Base-by-base conservation (phyloP, 306 rosid genomes). In the Lathyrus tuberosus region DNA sequence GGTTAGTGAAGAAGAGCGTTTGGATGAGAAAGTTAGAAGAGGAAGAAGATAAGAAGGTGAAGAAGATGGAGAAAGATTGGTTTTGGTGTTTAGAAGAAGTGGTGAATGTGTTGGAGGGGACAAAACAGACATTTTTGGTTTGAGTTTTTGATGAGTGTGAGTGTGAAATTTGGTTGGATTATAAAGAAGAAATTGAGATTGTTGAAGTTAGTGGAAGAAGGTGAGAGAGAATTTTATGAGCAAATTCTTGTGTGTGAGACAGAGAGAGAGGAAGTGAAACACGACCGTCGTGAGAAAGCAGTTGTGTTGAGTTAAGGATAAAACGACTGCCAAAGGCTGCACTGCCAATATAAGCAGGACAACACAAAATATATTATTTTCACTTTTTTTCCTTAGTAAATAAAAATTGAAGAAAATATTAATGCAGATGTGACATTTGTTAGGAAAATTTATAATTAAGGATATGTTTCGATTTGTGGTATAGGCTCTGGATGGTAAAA, bases 101-200 rank as follows among this genome's bases (percentile, higher is more conserved):
- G 83, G 83, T 13, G 83, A 82, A 5, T 82, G 72, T 73, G 75
- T 64, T 41, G 58, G 67, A 41, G 74, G 77, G 0, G 71, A 72
- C 4, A 76, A 72, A 75, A 68, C 44, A 60, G 64, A 54, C 86
- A 82, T 82, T 46, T 46, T 48, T 15, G 4, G 22, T 48, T 16
- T 48, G 40, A 35, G 7, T 35, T 24, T 20, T 35, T 35, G 10
- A 35, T 48, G 51, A 5, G 15, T 43, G 13, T 47, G 64, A 28
- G 49, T 10, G 33, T 18, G 42, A 59, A 59, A 8, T 33, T 16
- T 62, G 54, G 40, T 9, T 17, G 49, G 10, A 17, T 4, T 22
- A 31, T 37, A 3, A 24, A 37, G 40, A 8, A 12, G 12, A 48
- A 46, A 44, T 0, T 64, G 74, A 67, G 8, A 31, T 8, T 49